Evolutionary conservation across 1,284 basidiomycete species (phyloP).

Genomic region (Testicularia cyperi): DNA sequence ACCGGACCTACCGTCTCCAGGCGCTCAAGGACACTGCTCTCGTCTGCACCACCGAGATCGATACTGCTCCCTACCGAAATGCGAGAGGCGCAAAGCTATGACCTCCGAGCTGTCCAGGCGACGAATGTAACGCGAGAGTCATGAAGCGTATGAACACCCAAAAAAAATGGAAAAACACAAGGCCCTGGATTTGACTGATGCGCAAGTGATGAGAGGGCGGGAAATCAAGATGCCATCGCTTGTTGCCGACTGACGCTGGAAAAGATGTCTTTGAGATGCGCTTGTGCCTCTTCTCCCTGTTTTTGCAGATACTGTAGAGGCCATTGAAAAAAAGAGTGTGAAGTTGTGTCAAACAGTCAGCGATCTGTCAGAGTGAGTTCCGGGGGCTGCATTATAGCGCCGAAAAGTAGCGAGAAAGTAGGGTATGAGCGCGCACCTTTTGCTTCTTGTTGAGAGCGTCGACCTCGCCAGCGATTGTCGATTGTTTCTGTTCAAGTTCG

Average conservation of each 20-base stretch:
- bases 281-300: constrained; percentile 31
- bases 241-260: constrained; percentile 30
- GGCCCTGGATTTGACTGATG: background rate
- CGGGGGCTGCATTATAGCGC: no score
- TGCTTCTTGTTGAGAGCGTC: constrained; percentile 19
- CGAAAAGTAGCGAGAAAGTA: no score
- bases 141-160: no score
- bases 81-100: no score
- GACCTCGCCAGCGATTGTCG: constrained; percentile 9
- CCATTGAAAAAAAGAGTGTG: background rate
- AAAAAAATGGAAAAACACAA: no score
- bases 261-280: constrained; percentile 40
- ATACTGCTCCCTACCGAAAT: constrained; percentile 5
- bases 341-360: background rate
- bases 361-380: background rate
- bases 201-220: no score
- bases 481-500: constrained; percentile 12
- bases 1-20: constrained; percentile 24
- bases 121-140: no score
- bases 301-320: constrained; percentile 31
- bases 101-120: no score
- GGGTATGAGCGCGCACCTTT: constrained; percentile 4
- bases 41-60: constrained; percentile 32
- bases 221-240: constrained; percentile 2
- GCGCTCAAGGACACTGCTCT: constrained; percentile 37